These are phyloP conservation scores for Moelleriella libera DNA, from an alignment of 2,329 filamentous ascomycete genomes.

Conservation along the genomic window DNA sequence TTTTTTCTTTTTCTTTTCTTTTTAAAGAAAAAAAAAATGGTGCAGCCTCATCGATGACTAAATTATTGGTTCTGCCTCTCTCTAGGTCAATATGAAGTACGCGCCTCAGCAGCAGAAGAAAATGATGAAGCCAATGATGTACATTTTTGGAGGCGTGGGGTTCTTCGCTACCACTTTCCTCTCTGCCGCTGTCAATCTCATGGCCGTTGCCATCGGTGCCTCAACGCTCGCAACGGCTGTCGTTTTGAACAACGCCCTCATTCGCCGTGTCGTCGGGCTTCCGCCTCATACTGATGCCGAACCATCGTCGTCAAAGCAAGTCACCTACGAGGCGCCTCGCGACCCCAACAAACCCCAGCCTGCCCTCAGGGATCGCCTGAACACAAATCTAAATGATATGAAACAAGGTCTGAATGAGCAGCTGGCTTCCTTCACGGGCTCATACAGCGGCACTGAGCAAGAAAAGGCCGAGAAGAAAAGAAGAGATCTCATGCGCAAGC, in stretches of 20 bases:
- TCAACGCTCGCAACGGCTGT: slow-evolving; percentile 20
- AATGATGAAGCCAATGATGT: slow-evolving; percentile 27
- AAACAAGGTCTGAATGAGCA: slow-evolving; percentile 22
- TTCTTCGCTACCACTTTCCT: slow-evolving; percentile 31
- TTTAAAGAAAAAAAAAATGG: not conserved
- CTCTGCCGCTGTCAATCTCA: slow-evolving; percentile 33
- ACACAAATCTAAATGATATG: slow-evolving; percentile 18
- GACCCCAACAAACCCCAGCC: slow-evolving; percentile 6
- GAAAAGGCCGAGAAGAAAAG: slow-evolving; percentile 21
- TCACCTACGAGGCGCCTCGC: slow-evolving; percentile 22
- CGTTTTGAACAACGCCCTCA: slow-evolving; percentile 20
- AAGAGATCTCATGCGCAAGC: slow-evolving; percentile 17
- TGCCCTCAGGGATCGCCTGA: slow-evolving; percentile 17
- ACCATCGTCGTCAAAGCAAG: slow-evolving; percentile 4
- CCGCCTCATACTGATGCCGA: slow-evolving; percentile 14
- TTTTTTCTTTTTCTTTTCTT: not conserved
- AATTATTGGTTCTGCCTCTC: too few species aligned
- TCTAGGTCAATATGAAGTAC: slow-evolving; percentile 22
- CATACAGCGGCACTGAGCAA: slow-evolving; percentile 15
- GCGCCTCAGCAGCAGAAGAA: slow-evolving; percentile 16
- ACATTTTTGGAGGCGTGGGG: slow-evolving; percentile 26
- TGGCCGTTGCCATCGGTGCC: slow-evolving; percentile 26
- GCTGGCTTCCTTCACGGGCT: slow-evolving; percentile 19
- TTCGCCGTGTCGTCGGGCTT: slow-evolving; percentile 25
- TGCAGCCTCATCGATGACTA: too few species aligned